Evolutionary conservation across 371 early-diverging fungal species (phyloP), one percentile per base, ranked within the genome.

Genomic region (Apophysomyces trapeziformis): DNA sequence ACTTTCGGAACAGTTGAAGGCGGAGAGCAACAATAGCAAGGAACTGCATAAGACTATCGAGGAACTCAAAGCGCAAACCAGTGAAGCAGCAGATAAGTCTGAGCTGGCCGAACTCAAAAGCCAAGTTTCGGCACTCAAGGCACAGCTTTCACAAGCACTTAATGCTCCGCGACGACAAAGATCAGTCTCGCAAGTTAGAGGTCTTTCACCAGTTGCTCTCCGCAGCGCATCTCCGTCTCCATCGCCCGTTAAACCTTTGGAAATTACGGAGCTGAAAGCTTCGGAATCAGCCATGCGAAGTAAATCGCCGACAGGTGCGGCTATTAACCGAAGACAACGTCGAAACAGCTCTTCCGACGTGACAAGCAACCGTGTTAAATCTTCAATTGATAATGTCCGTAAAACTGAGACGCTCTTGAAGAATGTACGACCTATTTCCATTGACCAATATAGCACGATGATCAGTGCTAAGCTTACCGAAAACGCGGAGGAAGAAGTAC

Each of bases 1-100:
- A 21, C 78, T 90, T 13, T 80, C 82, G 21, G 77, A 71, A 14
- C 86, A 88, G 61, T 69, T 91, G 39, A 69, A 73, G n/a, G 76
- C 73, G 65, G 78, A 83, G 62, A 87, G 89, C 68, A 90, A 89
- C 16, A 92, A 91, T 68, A 86, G 89, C 38, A 83, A 78, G 18
- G 78, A 78, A 57, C 75, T 94, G 4, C 67, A 65, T 32, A 64
- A 58, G 32, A 39, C 47, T 47, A 37, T 68, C 45, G 66, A 60
- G 14, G 64, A 60, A 18, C 64, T 66, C 57, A 61, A 67, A 21
- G 54, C 54, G 16, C 54, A 50, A 50, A 21, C 5, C 21, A 50
- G 16, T 5, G 32, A 56, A 60, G 62, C 9, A 11, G 38, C 54
- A n/a, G 64, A n/a, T 0, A 58, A 67, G 35, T 32, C 57, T 13